These are phyloP conservation scores for Xerocomellus dryophilus DNA, from an alignment of 768 basidiomycete species.

Conservation along the genomic window DNA sequence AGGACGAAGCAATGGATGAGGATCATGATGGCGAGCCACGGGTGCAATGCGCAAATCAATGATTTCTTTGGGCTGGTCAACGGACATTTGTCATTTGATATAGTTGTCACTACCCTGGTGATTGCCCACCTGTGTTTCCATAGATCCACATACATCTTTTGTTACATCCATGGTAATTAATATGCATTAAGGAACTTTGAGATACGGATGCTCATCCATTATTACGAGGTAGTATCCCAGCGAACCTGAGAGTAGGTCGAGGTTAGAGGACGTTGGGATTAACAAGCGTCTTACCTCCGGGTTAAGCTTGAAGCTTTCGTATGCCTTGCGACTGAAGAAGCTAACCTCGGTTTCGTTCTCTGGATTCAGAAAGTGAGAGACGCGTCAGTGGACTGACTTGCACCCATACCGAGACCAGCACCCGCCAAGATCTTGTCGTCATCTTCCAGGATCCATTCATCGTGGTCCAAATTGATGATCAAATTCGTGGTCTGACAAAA, in stretches of 20 bases:
- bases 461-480: constrained; percentile 96
- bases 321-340: constrained; percentile 77
- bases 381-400: not conserved
- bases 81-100: constrained; percentile 19
- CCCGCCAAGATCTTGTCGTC: constrained; percentile 62
- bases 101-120: constrained; percentile 19
- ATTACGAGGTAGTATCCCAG: constrained; percentile 26
- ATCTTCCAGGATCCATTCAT: constrained; percentile 85
- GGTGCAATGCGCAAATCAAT: constrained; percentile 95
- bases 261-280: not conserved
- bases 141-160: constrained; percentile 30
- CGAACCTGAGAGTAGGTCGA: constrained; percentile 18
- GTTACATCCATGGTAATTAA: constrained; percentile 33
- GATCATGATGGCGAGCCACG: constrained; percentile 83
- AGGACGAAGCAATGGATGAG: constrained; percentile 89
- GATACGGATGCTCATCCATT: not conserved
- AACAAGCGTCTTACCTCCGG: constrained; percentile 58
- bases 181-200: constrained; percentile 16
- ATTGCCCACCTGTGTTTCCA: constrained; percentile 18
- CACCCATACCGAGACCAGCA: constrained; percentile 67
- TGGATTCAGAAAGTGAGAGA: constrained; percentile 29
- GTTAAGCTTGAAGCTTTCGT: constrained; percentile 77
- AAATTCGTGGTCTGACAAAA: constrained; percentile 82
- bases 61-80: constrained; percentile 19
- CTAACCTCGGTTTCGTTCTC: constrained; percentile 97